Conservation (phyloP, 768 basidiomycete genomes). For the Udeniomyces megalosporus region DNA sequence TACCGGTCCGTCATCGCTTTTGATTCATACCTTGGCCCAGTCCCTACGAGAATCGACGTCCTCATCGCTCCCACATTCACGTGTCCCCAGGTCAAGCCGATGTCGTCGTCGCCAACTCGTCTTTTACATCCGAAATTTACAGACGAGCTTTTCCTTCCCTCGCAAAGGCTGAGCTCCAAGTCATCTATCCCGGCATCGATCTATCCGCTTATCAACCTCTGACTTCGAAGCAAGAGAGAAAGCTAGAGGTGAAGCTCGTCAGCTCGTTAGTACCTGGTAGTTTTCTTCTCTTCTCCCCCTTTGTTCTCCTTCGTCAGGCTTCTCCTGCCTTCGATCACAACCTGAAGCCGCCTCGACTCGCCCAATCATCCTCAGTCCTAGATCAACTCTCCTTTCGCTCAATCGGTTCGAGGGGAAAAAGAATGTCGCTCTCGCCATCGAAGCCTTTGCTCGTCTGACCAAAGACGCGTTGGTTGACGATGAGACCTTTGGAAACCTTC, state of each 20-base stretch:
- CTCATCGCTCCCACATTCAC: no score
- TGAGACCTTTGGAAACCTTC: conserved; percentile 30
- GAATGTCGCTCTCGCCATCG: conserved; percentile 64
- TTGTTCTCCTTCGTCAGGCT: no score
- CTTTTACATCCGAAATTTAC: conserved; percentile 74
- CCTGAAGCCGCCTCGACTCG: no score
- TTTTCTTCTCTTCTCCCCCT: conserved; percentile 1
- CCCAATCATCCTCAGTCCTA: conserved; percentile 31
- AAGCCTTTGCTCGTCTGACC: conserved; percentile 49
- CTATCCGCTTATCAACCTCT: conserved; percentile 46
- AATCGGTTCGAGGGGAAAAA: conserved; percentile 97
- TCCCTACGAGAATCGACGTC: no score
- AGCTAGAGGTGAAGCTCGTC: conserved; percentile 6
- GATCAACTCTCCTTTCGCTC: conserved; percentile 61
- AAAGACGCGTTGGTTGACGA: conserved; percentile 19
- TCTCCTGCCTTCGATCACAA: no score
- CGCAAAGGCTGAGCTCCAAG: conserved; percentile 37
- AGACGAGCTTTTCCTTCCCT: conserved; percentile 58
- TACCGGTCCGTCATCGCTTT: no score
- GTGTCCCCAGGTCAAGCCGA: conserved; percentile 68
- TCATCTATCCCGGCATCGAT: conserved; percentile 96
- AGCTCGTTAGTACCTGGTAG: conserved; percentile 5
- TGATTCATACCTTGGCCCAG: no score
- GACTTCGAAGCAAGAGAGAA: conserved; percentile 4
- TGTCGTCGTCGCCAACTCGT: conserved; percentile 75